These are phyloP conservation scores for Cordyceps fumosorosea DNA, from an alignment of 2,329 filamentous ascomycete species.

Conservation along the genomic window DNA sequence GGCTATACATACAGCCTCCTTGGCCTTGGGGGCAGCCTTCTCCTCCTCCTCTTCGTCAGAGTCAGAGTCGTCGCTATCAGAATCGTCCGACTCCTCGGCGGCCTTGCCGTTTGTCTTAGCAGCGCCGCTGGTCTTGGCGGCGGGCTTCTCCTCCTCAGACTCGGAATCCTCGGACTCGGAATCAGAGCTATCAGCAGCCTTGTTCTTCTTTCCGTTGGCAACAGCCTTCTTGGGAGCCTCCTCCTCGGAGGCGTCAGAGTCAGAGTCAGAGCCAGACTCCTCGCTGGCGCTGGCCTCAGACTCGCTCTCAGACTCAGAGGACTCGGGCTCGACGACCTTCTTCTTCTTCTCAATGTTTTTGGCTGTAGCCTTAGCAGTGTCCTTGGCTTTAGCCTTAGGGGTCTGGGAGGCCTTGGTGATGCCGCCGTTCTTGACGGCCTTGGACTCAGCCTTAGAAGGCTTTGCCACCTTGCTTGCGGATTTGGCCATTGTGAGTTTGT, in stretches of 20 bases:
- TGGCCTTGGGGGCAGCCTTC: slow-evolving; percentile 26
- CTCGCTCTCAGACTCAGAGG: slow-evolving; percentile 26
- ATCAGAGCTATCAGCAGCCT: slow-evolving; percentile 19
- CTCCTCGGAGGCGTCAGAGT: slow-evolving; percentile 23
- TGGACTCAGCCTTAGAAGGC: slow-evolving; percentile 46
- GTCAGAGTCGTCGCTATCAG: slow-evolving; percentile 25
- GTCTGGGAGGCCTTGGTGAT: slow-evolving; percentile 62
- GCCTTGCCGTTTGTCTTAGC: slow-evolving; percentile 20
- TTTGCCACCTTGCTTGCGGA: slow-evolving; percentile 52
- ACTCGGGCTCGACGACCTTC: slow-evolving; percentile 38
- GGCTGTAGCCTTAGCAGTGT: slow-evolving; percentile 54
- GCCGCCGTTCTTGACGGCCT: slow-evolving; percentile 57
- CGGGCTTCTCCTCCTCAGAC: slow-evolving; percentile 34
- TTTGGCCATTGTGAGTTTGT: slow-evolving; percentile 53
- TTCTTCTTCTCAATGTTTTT: slow-evolving; percentile 46
- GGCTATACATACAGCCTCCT: slow-evolving; percentile 18
- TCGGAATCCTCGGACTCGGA: slow-evolving; percentile 25
- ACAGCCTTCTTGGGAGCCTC: slow-evolving; percentile 32
- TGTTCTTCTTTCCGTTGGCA: slow-evolving; percentile 27
- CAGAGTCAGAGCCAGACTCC: slow-evolving; percentile 24
- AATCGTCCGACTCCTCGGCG: slow-evolving; percentile 32
- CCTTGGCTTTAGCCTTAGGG: slow-evolving; percentile 61
- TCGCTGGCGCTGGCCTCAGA: slow-evolving; percentile 30
- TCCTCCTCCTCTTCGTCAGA: slow-evolving; percentile 30
- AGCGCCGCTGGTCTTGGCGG: slow-evolving; percentile 23